These are phyloP conservation scores for Gorgonomyces haynaldii DNA, from an alignment of 192 early-diverging fungal species.

Conservation along the genomic window DNA sequence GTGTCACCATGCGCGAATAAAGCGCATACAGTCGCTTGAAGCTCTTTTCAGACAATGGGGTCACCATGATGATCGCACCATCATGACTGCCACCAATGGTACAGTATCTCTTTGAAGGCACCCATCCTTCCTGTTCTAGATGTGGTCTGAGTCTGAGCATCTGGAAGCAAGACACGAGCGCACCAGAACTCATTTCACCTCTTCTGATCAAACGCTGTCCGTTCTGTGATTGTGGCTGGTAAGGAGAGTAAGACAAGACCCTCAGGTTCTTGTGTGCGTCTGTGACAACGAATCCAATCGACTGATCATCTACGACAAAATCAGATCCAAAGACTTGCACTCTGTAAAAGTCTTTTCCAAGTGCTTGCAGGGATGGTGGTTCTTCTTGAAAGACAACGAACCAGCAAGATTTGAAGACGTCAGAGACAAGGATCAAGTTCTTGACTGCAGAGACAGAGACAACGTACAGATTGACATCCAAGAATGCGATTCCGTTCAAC, in stretches of 20 bases:
- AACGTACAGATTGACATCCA: conserved; percentile 88
- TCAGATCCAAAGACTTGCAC: conserved; percentile 64
- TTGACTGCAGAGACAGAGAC: conserved; percentile 69
- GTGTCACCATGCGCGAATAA: conserved; percentile 73
- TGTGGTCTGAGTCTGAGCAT: not conserved
- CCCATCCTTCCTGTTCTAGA: conserved; percentile 2
- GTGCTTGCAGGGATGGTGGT: conserved; percentile 71
- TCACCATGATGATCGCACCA: conserved; percentile 53
- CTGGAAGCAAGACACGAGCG: conserved; percentile 57
- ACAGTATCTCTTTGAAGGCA: conserved; percentile 21
- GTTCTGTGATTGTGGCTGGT: conserved; percentile 53
- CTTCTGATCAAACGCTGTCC: conserved; percentile 82
- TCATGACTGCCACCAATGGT: conserved; percentile 46
- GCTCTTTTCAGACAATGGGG: conserved; percentile 79
- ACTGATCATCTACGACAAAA: conserved; percentile 65
- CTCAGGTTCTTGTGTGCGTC: conserved; percentile 76
- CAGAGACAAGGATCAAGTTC: conserved; percentile 78
- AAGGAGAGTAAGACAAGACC: conserved; percentile 75
- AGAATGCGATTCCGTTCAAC: conserved; percentile 83
- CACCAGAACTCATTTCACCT: conserved; percentile 79
- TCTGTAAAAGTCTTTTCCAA: conserved; percentile 81
- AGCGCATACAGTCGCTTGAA: conserved; percentile 82
- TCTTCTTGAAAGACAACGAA: conserved; percentile 92
- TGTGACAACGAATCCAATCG: conserved; percentile 63
- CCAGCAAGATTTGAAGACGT: conserved; percentile 76